Evolutionary conservation across 352 stramenopile species (phyloP), one percentile per base, ranked within the genome.

Genomic region (Pythium coloratum): DNA sequence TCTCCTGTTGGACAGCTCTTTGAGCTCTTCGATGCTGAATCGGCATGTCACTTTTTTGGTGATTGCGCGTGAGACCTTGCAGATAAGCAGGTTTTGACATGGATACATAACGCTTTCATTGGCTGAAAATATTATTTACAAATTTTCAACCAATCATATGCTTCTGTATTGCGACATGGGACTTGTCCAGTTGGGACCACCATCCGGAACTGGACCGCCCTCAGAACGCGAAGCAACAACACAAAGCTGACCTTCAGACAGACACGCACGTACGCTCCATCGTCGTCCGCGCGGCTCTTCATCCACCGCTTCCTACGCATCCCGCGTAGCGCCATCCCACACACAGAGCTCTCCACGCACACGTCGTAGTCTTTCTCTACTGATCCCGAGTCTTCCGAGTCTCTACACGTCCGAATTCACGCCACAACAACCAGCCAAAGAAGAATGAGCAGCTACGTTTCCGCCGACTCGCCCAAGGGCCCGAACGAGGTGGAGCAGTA

Each of bases 381-480:
- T 34, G 7, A 30, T 47, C 26, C 9, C 30, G 30, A n/a, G 26
- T 8, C 24, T 20, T 67, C 30, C 4, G 7, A 54, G 24, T 6
- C 24, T 26, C 36, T 18, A 36, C 33, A 16, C 12, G 6, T 32
- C 30, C 49, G 16, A 51, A 58, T 53, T 42, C 28, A 8, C 44
- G 16, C 20, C 34, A 33, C 18, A 38, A 63, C 6, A 53, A 53
- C 20, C n/a, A 9, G 49, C 34, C 13, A n/a, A 59, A 24, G 2
- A 24, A 24, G 20, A 24, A 75, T 75, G 69, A 64, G 63, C 49
- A 70, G 54, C 63, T 77, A 77, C 68, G 34, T 46, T 16, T 71
- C 70, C 14, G 70, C 67, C 14, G 62, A 77, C 34, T 77, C 70
- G 53, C 70, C 70, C 62, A 70, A 69, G 59, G 64, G 64, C 64